A percentile compares a stretch with the other conserved stretches of the same genome.
Conservation (phyloP, 1,139 yeast species). For the Pichia sp. region DNA sequence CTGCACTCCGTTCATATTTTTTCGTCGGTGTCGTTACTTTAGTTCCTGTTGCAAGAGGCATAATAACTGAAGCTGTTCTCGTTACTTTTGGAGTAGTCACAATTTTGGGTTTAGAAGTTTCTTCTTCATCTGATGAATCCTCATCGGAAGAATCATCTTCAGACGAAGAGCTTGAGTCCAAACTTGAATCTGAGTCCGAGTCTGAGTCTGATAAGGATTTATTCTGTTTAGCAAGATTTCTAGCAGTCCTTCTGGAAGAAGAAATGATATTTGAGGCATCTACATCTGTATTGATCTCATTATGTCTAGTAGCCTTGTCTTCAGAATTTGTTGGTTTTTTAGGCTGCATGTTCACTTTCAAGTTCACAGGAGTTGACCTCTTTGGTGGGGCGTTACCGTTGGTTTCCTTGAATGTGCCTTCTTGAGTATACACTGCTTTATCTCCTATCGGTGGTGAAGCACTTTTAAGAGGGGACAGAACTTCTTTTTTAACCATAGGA, state of each 20-base stretch:
- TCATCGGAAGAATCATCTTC: conserved; percentile 3
- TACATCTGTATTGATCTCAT: conserved; percentile 14
- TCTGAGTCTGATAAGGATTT: not conserved
- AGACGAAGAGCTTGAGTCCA: not conserved
- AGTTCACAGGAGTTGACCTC: too few species aligned
- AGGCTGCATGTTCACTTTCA: not conserved
- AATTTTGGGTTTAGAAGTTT: conserved; percentile 19
- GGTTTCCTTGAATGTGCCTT: too few species aligned
- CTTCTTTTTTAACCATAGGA: too few species aligned
- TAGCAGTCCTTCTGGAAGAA: conserved; percentile 1
- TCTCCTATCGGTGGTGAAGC: too few species aligned
- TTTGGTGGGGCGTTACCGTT: too few species aligned
- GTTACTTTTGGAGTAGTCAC: conserved; percentile 28
- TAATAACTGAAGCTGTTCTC: not conserved
- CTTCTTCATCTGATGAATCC: conserved; percentile 10
- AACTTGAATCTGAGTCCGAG: conserved; percentile 1
- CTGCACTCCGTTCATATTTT: not conserved
- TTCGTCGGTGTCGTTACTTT: not conserved
- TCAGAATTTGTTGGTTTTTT: not conserved
- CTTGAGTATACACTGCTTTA: too few species aligned
- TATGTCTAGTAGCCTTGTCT: conserved; percentile 9
- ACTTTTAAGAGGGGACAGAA: too few species aligned
- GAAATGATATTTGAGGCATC: conserved; percentile 13
- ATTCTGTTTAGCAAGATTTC: not conserved
- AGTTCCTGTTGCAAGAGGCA: too few species aligned